Evolutionary conservation across 306 rosid species (phyloP), one percentile per base, ranked within the genome.

Genomic region (Rosa chinensis): DNA sequence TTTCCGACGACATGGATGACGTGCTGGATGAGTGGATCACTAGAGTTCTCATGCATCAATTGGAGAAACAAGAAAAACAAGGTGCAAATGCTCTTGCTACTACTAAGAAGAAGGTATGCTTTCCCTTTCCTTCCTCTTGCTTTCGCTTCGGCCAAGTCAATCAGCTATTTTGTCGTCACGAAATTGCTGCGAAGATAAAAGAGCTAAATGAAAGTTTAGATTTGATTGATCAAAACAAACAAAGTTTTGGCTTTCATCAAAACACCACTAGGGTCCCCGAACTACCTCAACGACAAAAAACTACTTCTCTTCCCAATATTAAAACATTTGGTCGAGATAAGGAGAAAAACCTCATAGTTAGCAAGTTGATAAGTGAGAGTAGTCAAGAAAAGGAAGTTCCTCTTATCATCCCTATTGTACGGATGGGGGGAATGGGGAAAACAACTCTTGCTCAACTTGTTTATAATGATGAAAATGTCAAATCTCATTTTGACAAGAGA

Each of bases 401-500:
- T 1, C 40, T 21, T 35, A 1, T 70, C 42, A 73, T 78, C 14
- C 61, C 76, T 8, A 42, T 58, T 1, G 62, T 62, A 10, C 69
- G 81, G 20, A 53, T 78, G 52, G 81, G 77, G 21, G 75, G 74
- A 45, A 12, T 25, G 18, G 74, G 74, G 14, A 70, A 70, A 28
- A 70, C 74, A 2, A 23, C 70, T 56, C 61, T 43, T 14, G 39
- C 77, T 14, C 70, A 42, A 47, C n/a, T 70, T 16, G 71, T 16
- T 0, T 70, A 21, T n/a, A 58, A 59, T 11, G 77, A 78, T 59
- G 35, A 78, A 1, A 20, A 0, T 4, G 70, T 78, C 16, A 18
- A 42, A 6, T 10, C 5, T 16, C 35, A 44, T 28, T 78, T 70
- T 35, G 37, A 16, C 6, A 7, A 39, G 17, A 48, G 45, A 78